Evolutionary conservation across 257 asterid genomes (phyloP).

Genomic region (Lithospermum erythrorhizon): DNA sequence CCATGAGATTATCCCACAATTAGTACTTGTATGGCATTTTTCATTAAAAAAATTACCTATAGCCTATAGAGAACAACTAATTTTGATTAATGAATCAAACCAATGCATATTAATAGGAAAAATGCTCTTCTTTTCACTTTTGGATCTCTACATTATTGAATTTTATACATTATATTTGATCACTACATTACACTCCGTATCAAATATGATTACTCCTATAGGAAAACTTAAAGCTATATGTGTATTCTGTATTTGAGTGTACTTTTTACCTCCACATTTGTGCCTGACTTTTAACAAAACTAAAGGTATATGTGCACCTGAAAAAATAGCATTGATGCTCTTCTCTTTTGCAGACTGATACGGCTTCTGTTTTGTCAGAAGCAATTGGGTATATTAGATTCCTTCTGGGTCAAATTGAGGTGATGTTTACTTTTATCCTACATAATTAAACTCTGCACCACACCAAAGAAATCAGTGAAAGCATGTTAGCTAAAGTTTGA

Average conservation of each 20-base stretch:
- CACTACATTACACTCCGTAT: too few species aligned
- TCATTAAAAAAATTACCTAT: too few species aligned
- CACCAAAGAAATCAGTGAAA: not conserved
- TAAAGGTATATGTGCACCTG: conserved; percentile 18
- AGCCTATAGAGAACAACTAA: too few species aligned
- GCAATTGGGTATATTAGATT: conserved; percentile 87
- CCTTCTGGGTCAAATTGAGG: conserved; percentile 92
- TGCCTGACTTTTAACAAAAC: conserved; percentile 28
- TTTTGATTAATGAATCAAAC: too few species aligned
- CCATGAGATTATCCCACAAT: too few species aligned
- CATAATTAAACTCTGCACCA: not conserved
- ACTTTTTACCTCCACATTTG: conserved; percentile 22
- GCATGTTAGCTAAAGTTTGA: not conserved
- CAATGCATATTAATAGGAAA: too few species aligned
- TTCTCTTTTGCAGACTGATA: conserved; percentile 93
- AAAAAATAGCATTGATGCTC: conserved; percentile 29
- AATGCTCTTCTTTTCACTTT: too few species aligned
- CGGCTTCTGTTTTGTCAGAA: conserved; percentile 98
- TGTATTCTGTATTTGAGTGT: not conserved
- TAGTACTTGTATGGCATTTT: too few species aligned
- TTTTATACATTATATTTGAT: too few species aligned
- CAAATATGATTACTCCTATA: too few species aligned
- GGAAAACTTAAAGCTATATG: not conserved
- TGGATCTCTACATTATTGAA: too few species aligned
- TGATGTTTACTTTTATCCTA: conserved; percentile 9